Evolutionary conservation across 1,139 yeast species (phyloP).

Genomic region (Pichia sp.): DNA sequence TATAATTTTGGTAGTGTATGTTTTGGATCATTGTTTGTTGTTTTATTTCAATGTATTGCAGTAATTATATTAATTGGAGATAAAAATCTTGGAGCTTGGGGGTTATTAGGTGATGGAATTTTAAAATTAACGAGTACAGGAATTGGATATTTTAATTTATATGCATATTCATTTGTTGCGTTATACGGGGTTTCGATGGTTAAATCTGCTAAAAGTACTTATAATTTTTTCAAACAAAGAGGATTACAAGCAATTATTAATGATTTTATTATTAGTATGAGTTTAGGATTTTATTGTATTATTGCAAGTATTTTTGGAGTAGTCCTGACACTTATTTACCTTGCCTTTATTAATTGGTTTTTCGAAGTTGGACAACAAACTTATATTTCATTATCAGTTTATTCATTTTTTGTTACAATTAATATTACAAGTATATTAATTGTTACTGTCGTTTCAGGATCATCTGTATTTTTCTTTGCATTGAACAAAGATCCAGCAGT

Average conservation of each 20-base stretch:
- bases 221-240: slow-evolving; percentile 65
- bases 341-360: slow-evolving; percentile 26
- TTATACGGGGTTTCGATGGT: slow-evolving; percentile 76
- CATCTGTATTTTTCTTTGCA: slow-evolving; percentile 81
- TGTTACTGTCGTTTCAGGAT: slow-evolving; percentile 73
- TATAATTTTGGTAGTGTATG: slow-evolving; percentile 88
- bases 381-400: slow-evolving; percentile 70
- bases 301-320: slow-evolving; percentile 68
- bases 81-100: slow-evolving; percentile 32
- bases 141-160: slow-evolving; percentile 71
- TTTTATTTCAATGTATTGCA: slow-evolving; percentile 54
- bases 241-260: slow-evolving; percentile 58
- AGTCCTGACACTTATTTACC: slow-evolving; percentile 62
- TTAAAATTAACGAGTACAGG: slow-evolving; percentile 30
- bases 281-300: slow-evolving; percentile 64
- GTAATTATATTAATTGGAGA: slow-evolving; percentile 17
- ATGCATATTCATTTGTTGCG: slow-evolving; percentile 83
- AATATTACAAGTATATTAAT: slow-evolving; percentile 72
- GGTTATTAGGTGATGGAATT: slow-evolving; percentile 48
- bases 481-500: slow-evolving; percentile 86
- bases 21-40: slow-evolving; percentile 78
- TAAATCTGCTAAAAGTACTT: slow-evolving; percentile 71
- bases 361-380: slow-evolving; percentile 59
- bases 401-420: slow-evolving; percentile 50
- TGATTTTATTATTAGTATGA: slow-evolving; percentile 74